Conservation (phyloP, 176 grass and related monocot species). For the Carex parvula region DNA sequence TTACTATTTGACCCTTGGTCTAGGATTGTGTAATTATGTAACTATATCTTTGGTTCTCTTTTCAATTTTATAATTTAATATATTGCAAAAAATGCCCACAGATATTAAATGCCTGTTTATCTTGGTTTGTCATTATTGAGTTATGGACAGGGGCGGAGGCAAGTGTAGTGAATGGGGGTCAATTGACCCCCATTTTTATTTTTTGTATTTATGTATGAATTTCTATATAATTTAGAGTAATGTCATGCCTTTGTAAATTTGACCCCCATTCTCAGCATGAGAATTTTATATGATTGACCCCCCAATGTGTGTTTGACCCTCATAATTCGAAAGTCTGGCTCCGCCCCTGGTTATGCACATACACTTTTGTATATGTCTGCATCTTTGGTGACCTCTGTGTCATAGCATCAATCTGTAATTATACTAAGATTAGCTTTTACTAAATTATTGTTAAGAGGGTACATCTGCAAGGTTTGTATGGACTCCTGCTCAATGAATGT, state of each 20-base stretch:
- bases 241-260: no score
- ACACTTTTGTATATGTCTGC: neutral
- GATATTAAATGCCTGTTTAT: neutral
- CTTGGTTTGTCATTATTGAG: neutral
- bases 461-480: neutral
- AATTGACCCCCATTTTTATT: no score
- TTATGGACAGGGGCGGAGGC: neutral
- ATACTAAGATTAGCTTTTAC: neutral
- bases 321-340: no score
- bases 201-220: no score
- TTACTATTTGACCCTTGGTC: conserved; percentile 3
- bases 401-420: neutral
- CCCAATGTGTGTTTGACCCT: no score
- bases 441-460: neutral
- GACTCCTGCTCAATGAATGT: neutral
- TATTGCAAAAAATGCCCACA: neutral
- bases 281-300: no score
- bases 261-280: no score
- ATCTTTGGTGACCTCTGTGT: neutral
- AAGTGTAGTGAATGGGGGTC: no score
- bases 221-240: no score
- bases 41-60: neutral
- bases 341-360: neutral
- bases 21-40: neutral
- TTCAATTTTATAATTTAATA: neutral